These are phyloP conservation scores for Zychaea mexicana DNA, from an alignment of 371 early-diverging fungal species.

Conservation along the genomic window DNA sequence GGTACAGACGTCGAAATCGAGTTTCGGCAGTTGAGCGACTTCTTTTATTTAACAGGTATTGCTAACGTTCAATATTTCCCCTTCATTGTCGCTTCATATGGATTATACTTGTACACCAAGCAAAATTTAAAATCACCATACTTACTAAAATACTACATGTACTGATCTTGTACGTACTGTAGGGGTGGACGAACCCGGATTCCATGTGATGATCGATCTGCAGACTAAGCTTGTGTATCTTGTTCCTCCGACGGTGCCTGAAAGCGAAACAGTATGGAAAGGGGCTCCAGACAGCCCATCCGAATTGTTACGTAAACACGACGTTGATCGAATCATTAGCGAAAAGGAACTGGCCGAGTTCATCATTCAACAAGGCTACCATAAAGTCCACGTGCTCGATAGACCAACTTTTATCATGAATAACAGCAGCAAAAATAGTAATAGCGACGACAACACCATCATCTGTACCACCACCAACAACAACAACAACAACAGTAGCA, in stretches of 20 bases:
- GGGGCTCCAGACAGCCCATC: conserved; percentile 42
- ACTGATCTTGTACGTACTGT: neutral
- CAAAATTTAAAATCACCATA: neutral
- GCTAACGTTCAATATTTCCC: neutral
- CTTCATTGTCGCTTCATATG: too few species aligned
- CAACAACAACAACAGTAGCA: too few species aligned
- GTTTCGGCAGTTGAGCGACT: conserved; percentile 61
- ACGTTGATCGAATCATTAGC: conserved; percentile 49
- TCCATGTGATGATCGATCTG: conserved; percentile 47
- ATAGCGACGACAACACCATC: conserved; percentile 3
- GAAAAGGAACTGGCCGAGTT: conserved; percentile 22
- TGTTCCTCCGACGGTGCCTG: conserved; percentile 47
- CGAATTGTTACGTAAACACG: conserved; percentile 43
- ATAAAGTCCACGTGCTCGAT: neutral
- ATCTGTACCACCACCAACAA: too few species aligned
- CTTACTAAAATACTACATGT: too few species aligned
- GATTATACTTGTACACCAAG: too few species aligned
- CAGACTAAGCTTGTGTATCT: conserved; percentile 36
- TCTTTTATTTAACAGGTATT: conserved; percentile 58
- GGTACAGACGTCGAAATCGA: conserved; percentile 58
- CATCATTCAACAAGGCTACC: neutral
- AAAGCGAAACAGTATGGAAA: conserved; percentile 53
- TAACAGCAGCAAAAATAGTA: conserved; percentile 5
- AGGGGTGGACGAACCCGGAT: conserved; percentile 57
- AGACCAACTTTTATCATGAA: neutral